phyloP scores from a whole-genome alignment of 2,329 filamentous ascomycete genomes.

The Catunica adiposa region DNA sequence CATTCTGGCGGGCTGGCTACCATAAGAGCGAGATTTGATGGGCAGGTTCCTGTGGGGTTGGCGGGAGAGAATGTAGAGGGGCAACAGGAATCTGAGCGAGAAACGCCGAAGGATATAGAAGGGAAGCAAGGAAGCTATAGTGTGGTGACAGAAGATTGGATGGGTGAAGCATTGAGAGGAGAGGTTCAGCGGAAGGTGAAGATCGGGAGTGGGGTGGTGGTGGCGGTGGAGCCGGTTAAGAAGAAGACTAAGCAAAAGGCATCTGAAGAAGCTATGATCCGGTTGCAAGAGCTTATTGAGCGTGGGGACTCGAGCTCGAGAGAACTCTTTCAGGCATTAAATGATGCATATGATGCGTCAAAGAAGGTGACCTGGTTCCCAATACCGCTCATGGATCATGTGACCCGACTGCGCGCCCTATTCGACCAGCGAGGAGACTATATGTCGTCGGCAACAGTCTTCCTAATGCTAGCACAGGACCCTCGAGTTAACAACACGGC shows the following conservation, averaged over 20 bases:
- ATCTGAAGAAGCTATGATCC: background rate
- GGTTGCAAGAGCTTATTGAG: background rate
- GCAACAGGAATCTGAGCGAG: background rate
- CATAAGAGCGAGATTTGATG: conserved; percentile 11
- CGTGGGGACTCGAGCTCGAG: background rate
- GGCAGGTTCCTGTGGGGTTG: background rate
- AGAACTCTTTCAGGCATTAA: background rate
- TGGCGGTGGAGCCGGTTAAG: background rate
- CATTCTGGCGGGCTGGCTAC: conserved; percentile 14
- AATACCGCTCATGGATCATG: background rate
- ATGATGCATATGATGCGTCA: background rate
- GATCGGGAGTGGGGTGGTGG: background rate
- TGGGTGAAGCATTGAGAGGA: too few species aligned
- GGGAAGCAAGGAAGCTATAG: too few species aligned
- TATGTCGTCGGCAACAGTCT: background rate
- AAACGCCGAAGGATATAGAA: background rate
- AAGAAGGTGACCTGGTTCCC: background rate
- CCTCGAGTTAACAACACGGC: conserved; percentile 1
- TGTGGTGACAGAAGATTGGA: too few species aligned
- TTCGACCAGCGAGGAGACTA: conserved; percentile 4
- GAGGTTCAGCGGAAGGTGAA: background rate
- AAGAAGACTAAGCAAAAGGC: background rate
- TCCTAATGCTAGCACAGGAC: conserved; percentile 6
- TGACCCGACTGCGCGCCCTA: background rate
- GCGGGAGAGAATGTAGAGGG: background rate